These are phyloP conservation scores for Termitomyces sp. DNA, from an alignment of 768 basidiomycete species.

Conservation along the genomic window DNA sequence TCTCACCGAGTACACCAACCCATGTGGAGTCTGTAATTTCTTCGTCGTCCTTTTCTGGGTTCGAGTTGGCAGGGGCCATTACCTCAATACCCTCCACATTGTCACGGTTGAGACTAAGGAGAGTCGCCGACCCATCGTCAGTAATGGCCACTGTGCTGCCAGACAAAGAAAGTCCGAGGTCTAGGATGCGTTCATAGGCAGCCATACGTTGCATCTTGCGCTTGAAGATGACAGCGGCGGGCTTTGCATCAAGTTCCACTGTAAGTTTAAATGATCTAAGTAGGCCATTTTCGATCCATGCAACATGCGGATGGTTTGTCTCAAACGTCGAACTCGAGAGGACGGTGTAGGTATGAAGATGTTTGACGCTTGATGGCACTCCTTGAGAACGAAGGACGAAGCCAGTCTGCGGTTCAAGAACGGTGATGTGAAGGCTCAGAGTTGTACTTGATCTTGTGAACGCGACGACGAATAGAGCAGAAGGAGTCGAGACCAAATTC, in stretches of 20 bases:
- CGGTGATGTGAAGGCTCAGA: constrained; percentile 65
- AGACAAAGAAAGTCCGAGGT: constrained; percentile 52
- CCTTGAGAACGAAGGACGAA: constrained; percentile 42
- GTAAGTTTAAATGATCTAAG: constrained; percentile 49
- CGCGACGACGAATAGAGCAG: constrained; percentile 56
- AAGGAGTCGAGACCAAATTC: constrained; percentile 49
- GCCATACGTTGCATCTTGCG: constrained; percentile 4
- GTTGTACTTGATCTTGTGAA: constrained; percentile 45
- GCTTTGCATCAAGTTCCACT: constrained; percentile 47
- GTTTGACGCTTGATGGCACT: constrained; percentile 47
- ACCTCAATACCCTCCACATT: constrained; percentile 44
- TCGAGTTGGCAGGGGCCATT: constrained; percentile 49
- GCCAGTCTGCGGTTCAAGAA: constrained; percentile 54
- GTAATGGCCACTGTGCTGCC: constrained; percentile 62
- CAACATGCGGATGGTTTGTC: constrained; percentile 29
- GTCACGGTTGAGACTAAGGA: constrained; percentile 48
- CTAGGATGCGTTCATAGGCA: constrained; percentile 49
- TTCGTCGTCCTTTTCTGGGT: constrained; percentile 8
- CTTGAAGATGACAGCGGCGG: constrained; percentile 27
- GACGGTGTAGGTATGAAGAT: constrained; percentile 29
- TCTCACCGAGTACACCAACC: constrained; percentile 5
- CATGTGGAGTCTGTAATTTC: constrained; percentile 11
- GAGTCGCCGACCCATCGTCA: constrained; percentile 50
- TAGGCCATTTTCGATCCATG: constrained; percentile 51
- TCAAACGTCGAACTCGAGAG: constrained; percentile 14